These are phyloP conservation scores for Modicella reniformis DNA, from an alignment of 371 early-diverging fungal species.

Conservation along the genomic window DNA sequence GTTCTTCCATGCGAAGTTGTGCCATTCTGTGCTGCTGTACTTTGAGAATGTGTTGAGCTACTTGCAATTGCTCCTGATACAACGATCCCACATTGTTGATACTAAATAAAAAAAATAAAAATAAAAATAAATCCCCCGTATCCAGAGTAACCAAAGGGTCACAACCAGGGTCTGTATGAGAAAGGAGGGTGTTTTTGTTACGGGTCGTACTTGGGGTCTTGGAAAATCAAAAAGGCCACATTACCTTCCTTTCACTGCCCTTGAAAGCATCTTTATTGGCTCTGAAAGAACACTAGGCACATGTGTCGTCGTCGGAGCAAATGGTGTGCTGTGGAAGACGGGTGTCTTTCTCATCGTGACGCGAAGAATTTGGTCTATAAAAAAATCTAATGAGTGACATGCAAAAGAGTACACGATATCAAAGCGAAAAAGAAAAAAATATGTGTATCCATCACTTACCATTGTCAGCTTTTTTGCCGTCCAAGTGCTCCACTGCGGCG, in stretches of 20 bases:
- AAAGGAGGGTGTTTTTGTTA: neutral
- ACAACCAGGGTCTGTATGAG: neutral
- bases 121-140: neutral
- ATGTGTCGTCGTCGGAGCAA: slow-evolving; percentile 7
- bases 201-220: too few relatives aligned
- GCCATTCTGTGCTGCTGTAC: slow-evolving; percentile 47
- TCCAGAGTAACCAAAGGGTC: too few relatives aligned
- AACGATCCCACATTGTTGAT: slow-evolving; percentile 33
- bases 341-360: slow-evolving; percentile 31
- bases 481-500: slow-evolving; percentile 39
- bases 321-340: slow-evolving; percentile 15
- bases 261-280: slow-evolving; percentile 35
- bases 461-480: slow-evolving; percentile 51
- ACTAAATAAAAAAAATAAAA: slow-evolving; percentile 5
- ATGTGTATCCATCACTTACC: slow-evolving; percentile 19
- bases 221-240: too few relatives aligned
- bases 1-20: slow-evolving; percentile 33
- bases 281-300: slow-evolving; percentile 32
- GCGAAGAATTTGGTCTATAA: slow-evolving; percentile 41
- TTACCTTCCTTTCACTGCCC: slow-evolving; percentile 49
- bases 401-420: neutral
- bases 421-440: neutral
- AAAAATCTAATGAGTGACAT: neutral
- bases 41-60: slow-evolving; percentile 40
- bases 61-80: slow-evolving; percentile 35